Base-by-base conservation (phyloP, 257 asterid genomes). In the Hygrophila difformis region DNA sequence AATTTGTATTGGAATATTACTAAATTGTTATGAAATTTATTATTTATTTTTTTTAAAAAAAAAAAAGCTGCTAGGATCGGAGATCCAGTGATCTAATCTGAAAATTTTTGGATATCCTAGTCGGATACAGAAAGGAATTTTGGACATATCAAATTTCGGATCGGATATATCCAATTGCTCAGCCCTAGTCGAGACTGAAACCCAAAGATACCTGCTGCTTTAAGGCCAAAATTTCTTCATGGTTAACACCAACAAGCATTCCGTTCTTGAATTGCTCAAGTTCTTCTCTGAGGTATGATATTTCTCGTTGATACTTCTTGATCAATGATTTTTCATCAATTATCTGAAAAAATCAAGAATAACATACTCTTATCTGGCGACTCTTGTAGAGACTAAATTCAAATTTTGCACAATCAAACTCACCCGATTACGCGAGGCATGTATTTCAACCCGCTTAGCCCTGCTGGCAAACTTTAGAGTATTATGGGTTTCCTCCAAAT, bases 401-500 rank as follows among this genome's bases (percentile, higher is more conserved):
- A 9, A 16, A 57, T 37, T 41, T 31, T 49, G 34, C 9, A 41
- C 39, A 47, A 15, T 6, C 34, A 22, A 53, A 67, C 76, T 62
- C 65, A 91, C 99, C 93, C 62, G 80, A 67, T 91, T 91, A 43
- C 94, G 95, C 16, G 95, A 87, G 21, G 99, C 99, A 67, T 53
- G 65, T 48, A 91, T 91, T 59, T 87, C 99, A 9, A 91, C 97
- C 40, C 79, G 81, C 70, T 91, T 91, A 15, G 99, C 97, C 69
- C 99, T 74, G 85, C 94, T 91, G 51, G 99, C 99, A 64, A 91
- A 91, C 61, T 91, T 87, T 67, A 91, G 72, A 12, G 99, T 91
- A 71, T 91, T 91, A 63, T 91, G 97, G 31, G 99, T 87, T 69
- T 91, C 99, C 78, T 91, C 99, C 75, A 74, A 56, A 76, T 84